phyloP scores from a whole-genome alignment of 768 basidiomycete genomes.

The Trametes coccinea region DNA sequence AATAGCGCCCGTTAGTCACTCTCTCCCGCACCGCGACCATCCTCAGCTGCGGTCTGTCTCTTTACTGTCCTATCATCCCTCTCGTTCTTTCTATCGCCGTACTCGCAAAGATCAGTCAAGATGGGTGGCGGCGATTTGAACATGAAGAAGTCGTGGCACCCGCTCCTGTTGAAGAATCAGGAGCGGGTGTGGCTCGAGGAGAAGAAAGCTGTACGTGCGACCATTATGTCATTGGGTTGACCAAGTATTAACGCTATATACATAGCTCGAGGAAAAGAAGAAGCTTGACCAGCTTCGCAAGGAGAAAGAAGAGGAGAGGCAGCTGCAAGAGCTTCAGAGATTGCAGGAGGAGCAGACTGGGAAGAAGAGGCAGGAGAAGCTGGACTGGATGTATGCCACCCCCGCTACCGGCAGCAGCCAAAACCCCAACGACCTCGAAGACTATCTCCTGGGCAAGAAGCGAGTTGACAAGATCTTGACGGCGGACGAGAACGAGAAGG shows the following conservation, averaged over 20 bases:
- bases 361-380: constrained; percentile 88
- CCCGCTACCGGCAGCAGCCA: constrained; percentile 87
- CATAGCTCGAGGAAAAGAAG: constrained; percentile 96
- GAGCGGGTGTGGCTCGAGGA: constrained; percentile 99
- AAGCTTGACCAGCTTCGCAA: constrained; percentile 95
- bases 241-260: background rate
- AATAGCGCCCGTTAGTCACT: constrained; percentile 30
- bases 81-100: constrained; percentile 9
- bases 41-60: constrained; percentile 13
- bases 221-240: background rate
- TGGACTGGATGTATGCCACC: constrained; percentile 99
- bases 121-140: constrained; percentile 99
- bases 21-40: constrained; percentile 7
- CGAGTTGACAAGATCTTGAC: constrained; percentile 94
- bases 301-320: constrained; percentile 96
- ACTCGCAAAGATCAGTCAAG: constrained; percentile 43
- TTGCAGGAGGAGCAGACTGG: constrained; percentile 95
- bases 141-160: constrained; percentile 99
- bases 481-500: constrained; percentile 90
- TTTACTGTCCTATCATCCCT: constrained; percentile 18
- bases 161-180: constrained; percentile 97
- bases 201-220: constrained; percentile 80
- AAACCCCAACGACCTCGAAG: constrained; percentile 91
- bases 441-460: constrained; percentile 96
- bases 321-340: constrained; percentile 93